Evolutionary conservation across 2,329 filamentous ascomycete species (phyloP), one percentile per base, ranked within the genome.

Genomic region (Exserohilum rostratum): DNA sequence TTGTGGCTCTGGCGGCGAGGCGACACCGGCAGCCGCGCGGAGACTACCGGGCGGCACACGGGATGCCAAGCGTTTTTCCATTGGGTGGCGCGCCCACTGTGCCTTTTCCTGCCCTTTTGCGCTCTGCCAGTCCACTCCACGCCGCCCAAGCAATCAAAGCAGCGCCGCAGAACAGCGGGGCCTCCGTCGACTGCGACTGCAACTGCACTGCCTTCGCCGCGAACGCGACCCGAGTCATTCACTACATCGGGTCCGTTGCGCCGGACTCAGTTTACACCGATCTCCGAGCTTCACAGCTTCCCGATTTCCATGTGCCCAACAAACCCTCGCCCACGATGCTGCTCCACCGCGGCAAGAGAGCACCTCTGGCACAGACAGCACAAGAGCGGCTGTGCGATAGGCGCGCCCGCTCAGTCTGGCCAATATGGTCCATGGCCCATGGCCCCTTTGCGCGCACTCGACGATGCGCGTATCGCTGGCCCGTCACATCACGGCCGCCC

Each of bases 21-120:
- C 40, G 35, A 45, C 13, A 30, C 7, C 38, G 35, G 37, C 46
- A 42, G 30, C 27, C 35, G 38, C 37, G 46, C 46, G 29, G 18
- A 49, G 29, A 33, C 46, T 40, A 18, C 46, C 37, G 27, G 29
- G 34, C 47, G 40, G 46, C 42, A 45, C 30, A 17, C 22, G 22
- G 22, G 13, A 33, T 39, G 46, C 51, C 51, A 54, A 54, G 51
- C 12, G 13, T 3, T 5, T 13, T 27, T 30, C 40, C 27, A 39
- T 40, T 30, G 31, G 31, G 22, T 18, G 39, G 46, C 40, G 46
- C 42, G 31, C 20, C 35, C 22, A 10, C 35, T 46, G n/a, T 25
- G 38, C 13, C 31, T 27, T 15, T n/a, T 38, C 5, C 22, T 27
- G 33, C 34, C 27, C 44, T 39, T 45, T n/a, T n/a, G n/a, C n/a